phyloP scores from a whole-genome alignment of 768 basidiomycete species.

The Russula earlei region DNA sequence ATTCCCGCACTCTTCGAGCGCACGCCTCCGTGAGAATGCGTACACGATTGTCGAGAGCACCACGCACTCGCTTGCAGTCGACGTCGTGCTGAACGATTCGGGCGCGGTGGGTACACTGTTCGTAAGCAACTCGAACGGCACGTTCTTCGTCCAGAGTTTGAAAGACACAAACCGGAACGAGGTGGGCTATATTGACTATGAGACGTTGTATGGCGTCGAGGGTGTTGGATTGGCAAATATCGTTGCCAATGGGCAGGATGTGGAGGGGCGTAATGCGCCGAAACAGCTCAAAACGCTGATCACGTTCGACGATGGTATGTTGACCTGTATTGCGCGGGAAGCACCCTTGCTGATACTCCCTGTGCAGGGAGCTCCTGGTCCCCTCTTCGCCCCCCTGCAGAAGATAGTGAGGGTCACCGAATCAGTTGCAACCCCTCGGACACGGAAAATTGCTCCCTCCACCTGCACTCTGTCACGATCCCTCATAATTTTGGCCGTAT shows the following conservation, averaged over 20 bases:
- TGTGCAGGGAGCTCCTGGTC: slow-evolving; percentile 61
- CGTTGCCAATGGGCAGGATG: slow-evolving; percentile 75
- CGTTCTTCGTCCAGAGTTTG: slow-evolving; percentile 86
- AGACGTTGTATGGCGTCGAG: slow-evolving; percentile 75
- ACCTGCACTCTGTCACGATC: slow-evolving; percentile 86
- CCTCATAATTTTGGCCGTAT: slow-evolving; percentile 92
- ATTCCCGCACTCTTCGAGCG: slow-evolving; percentile 84
- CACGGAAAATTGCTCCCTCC: slow-evolving; percentile 62
- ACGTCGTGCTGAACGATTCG: slow-evolving; percentile 70
- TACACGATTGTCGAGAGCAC: slow-evolving; percentile 96
- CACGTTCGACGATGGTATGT: slow-evolving; percentile 79
- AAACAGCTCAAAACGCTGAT: slow-evolving; percentile 73
- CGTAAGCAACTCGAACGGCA: slow-evolving; percentile 93
- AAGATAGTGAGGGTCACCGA: slow-evolving; percentile 51
- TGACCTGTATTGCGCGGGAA: neutral
- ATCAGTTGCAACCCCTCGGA: slow-evolving; percentile 54
- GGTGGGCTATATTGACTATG: slow-evolving; percentile 87
- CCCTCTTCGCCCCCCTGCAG: slow-evolving; percentile 45
- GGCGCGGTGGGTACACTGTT: slow-evolving; percentile 80
- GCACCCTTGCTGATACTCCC: neutral
- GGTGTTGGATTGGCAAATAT: slow-evolving; percentile 89
- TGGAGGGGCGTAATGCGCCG: slow-evolving; percentile 55
- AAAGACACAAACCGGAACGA: slow-evolving; percentile 89
- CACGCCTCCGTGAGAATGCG: slow-evolving; percentile 76
- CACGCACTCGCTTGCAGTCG: slow-evolving; percentile 87